Base-by-base conservation (phyloP, 2,329 filamentous ascomycete species). In the Trichophyton benhamiae region DNA sequence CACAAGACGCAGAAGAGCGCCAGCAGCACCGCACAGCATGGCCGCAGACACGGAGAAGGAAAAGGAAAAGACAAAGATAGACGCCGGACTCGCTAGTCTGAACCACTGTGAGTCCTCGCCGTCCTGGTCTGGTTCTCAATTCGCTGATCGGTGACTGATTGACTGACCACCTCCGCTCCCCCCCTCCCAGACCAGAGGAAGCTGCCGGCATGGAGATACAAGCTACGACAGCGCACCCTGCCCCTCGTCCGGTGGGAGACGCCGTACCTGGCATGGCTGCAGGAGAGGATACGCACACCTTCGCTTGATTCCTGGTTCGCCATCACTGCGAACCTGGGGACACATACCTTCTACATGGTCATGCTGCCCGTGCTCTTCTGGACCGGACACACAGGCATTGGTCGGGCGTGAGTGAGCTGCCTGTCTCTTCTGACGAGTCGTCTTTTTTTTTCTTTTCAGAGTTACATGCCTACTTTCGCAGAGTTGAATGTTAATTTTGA, bases 261-360 rank as follows among this genome's bases (percentile, higher is more conserved):
- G 33, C 92, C 91, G 0, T 94, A 95, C 75, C 85, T 99, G 17
- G 92, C 92, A 62, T 87, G 83, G 77, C 78, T 96, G 70, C 94
- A 99, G 80, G 82, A 86, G 67, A 84, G 80, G 72, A 75, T 92
- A 72, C 88, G 92, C 69, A 87, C 89, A 20, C 89, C 90, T 0
- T 82, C 88, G 7, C 85, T 97, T 69, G 94, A 99, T 75, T 89
- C 89, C 65, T 99, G 96, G 78, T 99, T 99, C 75, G 92, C 94
- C 58, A 89, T 95, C 66, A 95, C 91, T 0, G 94, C 94, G 65
- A 99, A 97, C 74, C 83, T 97, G 61, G 90, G 94, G 66, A 99
- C 94, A 0, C 94, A 99, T 76, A 99, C 94, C 0, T 97, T 96
- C 78, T 99, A 96, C 80, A 97, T 97, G 91, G 82, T 96, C 67